Evolutionary conservation across 345 rosid species (phyloP), one percentile per base, ranked within the genome.

Genomic region (Isatis tinctoria): DNA sequence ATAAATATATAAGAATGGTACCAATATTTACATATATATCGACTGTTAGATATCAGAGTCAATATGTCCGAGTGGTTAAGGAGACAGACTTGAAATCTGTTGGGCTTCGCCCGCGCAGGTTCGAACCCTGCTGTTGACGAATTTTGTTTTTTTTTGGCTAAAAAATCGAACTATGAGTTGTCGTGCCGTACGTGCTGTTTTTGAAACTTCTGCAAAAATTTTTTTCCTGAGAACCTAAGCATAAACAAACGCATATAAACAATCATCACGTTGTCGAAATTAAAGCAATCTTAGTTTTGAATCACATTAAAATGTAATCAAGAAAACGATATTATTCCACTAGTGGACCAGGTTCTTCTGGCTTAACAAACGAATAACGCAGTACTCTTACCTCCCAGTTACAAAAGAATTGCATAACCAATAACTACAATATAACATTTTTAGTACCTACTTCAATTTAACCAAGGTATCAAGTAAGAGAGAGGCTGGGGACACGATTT

Each of bases 21-120:
- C 24, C 24, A 22, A 28, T 28, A 28, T 28, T 28, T 28, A 39
- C 1, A 1, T 5, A 51, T 0, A 22, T 22, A 0, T 14, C 16
- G 8, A 44, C 0, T 0, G 8, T 2, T n/a, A 5, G 0, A 1
- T 27, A 65, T 0, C 24, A 65, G 9, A 30, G 60, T 66, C 95
- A 87, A 90, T 91, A 91, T 91, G 96, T 91, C 95, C 90, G 95
- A 91, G 95, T 88, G 96, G 93, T 91, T 87, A 94, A 91, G 96
- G 95, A 91, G 96, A 86, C 87, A 87, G 93, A 90, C 93, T 87
- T 87, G 92, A 91, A 88, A 91, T 91, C 88, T 87, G 83, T 86
- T 87, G 88, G 90, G 91, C 84, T 83, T 11, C 74, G 89, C 91
- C 88, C 87, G 85, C 90, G 89, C 89, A 86, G 87, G 88, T 88